Evolutionary conservation across 2,329 filamentous ascomycete genomes (phyloP), one percentile per base, ranked within the genome.

Genomic region (Scedosporium dehoogii): DNA sequence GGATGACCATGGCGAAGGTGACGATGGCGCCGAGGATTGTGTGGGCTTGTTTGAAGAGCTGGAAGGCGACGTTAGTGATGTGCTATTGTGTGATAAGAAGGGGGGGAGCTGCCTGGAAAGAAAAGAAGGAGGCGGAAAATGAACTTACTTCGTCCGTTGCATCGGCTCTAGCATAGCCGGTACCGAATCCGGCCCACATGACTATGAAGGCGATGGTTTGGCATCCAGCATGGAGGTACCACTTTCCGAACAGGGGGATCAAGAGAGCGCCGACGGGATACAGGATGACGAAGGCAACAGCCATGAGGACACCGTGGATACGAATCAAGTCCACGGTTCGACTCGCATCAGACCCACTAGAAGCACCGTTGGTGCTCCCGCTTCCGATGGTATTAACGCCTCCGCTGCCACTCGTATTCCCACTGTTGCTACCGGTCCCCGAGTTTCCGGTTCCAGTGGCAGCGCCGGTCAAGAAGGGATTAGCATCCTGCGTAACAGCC

Each of bases 231-330:
- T 89, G 86, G n/a, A 84, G 66, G 60, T 79, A 69, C 81, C 81
- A 86, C 57, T 77, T 81, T 55, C 81, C 79, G 6, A 85, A 65
- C 3, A 87, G 65, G 2, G 85, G 82, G 80, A 88, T 86, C 48
- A 86, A 69, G 3, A 84, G 73, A 7, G 85, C 78, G 4, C 85
- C 86, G 2, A 86, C 66, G 0, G 86, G 86, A 65, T 85, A 87
- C 23, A 85, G 72, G 12, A 82, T 68, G 3, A 82, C 77, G 66
- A 87, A 85, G 18, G 82, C 80, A 56, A 87, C 69, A 27, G 79
- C 78, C 84, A 88, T 85, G 68, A 88, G 73, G 66, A 85, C 76
- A 58, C 84, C 85, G 65, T 87, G 85, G 0, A 79, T 71, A 5
- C 76, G 69, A 16, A 77, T 58, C 7, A 76, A 68, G 3, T 67